Evolutionary conservation across 805 yeast species (phyloP), one percentile per base, ranked within the genome.

Genomic region (Candida coquimbonensis): DNA sequence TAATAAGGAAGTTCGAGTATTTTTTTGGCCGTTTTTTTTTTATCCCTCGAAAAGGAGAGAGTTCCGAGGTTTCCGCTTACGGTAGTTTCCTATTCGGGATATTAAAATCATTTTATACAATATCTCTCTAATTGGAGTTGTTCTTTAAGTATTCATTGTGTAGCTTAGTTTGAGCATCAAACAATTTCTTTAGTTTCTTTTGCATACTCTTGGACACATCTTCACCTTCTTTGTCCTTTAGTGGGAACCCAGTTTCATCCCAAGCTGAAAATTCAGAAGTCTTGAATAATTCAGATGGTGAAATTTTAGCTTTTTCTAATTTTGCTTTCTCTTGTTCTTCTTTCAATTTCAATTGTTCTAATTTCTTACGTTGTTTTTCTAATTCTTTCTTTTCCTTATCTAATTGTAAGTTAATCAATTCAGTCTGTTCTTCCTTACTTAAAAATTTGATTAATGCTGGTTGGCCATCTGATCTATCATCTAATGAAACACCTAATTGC

Each of bases 191-290:
- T 53, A 93, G 70, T 68, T 91, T 91, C 77, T 93, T 93, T 49
- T 72, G 70, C 68, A 83, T 79, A 62, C 96, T 86, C 70, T 93
- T 93, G 36, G 93, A 75, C 7, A 93, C 74, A 52, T 85, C 93
- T 54, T 80, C 87, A 12, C 98, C 98, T 9, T 77, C 78, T 32
- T 69, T 73, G 52, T 82, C 87, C 59, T 79, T 81, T 0, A 80
- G 73, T 17, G 99, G 99, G 16, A 93, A 47, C 1, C 99, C 99
- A 33, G 74, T 66, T 25, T 75, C 90, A 61, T 93, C 97, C 86
- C 91, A 93, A 59, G 78, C 85, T 9, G 78, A 64, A 62, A 78
- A 93, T 47, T 74, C 76, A 6, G 59, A 65, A 45, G 77, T 76
- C 56, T 72, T 75, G 69, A 90, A 93, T 80, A 93, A 66, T 25